Conservation (phyloP, 495 filamentous ascomycete genomes). For the Daldinia decipiens region DNA sequence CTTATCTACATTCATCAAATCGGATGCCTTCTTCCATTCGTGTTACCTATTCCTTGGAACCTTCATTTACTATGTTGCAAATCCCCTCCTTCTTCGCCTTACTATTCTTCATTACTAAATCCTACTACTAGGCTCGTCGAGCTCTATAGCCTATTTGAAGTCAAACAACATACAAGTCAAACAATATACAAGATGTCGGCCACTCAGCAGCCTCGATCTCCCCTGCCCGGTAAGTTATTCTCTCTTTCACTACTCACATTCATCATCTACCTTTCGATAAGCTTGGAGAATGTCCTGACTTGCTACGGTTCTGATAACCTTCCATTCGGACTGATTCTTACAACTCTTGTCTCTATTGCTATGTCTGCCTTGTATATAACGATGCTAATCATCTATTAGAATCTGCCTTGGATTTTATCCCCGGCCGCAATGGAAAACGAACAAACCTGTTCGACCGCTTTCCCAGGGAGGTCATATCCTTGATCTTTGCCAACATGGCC, state of each 20-base stretch:
- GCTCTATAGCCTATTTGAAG: not conserved
- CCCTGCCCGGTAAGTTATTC: not conserved
- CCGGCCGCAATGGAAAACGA: not conserved
- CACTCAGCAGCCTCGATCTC: not conserved
- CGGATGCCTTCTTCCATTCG: not conserved
- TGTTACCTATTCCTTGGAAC: not conserved
- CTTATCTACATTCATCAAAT: not conserved
- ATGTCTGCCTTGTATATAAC: too few relatives aligned
- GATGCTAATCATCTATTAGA: not conserved
- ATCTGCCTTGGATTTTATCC: not conserved
- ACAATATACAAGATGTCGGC: not conserved
- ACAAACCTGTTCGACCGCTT: not conserved
- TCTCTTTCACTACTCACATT: not conserved
- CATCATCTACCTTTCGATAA: not conserved
- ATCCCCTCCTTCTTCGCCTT: not conserved
- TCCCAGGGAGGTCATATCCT: not conserved
- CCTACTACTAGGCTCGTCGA: not conserved
- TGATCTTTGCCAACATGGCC: slow-evolving; percentile 7
- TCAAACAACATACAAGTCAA: not conserved
- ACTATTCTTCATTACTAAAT: not conserved
- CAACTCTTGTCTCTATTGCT: not conserved
- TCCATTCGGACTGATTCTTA: not conserved
- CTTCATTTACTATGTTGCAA: not conserved
- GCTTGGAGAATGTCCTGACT: not conserved
- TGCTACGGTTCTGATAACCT: not conserved